These are phyloP conservation scores for Allomyces javanicus DNA, from an alignment of 192 early-diverging fungal genomes.

Conservation along the genomic window DNA sequence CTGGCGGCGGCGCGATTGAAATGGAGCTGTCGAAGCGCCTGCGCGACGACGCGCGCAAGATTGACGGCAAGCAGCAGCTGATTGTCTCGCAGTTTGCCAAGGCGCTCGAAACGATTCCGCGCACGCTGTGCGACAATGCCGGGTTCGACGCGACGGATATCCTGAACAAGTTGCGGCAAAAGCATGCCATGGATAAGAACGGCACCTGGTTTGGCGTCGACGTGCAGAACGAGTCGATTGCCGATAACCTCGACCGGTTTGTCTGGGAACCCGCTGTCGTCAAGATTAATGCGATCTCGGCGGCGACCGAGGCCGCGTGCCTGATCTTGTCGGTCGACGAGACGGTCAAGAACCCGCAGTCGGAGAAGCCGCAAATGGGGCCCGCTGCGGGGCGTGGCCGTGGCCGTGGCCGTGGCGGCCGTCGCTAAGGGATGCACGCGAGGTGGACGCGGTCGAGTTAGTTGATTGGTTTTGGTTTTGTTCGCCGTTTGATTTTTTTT, in stretches of 20 bases:
- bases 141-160: constrained; percentile 98
- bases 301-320: constrained; percentile 89
- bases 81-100: constrained; percentile 85
- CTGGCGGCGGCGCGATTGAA: constrained; percentile 94
- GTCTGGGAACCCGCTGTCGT: constrained; percentile 98
- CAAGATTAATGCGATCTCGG: constrained; percentile 87
- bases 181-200: constrained; percentile 53
- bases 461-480: too few species aligned
- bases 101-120: constrained; percentile 92
- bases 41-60: constrained; percentile 72
- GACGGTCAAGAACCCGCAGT: constrained; percentile 80
- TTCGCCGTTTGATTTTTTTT: too few species aligned
- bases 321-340: constrained; percentile 92
- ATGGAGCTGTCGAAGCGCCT: constrained; percentile 95
- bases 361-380: constrained; percentile 49
- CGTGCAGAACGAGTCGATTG: constrained; percentile 64
- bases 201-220: constrained; percentile 84
- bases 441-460: too few species aligned
- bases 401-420: constrained; percentile 25
- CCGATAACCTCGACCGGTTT: constrained; percentile 78
- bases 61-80: constrained; percentile 98
- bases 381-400: constrained; percentile 24
- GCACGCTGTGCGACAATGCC: constrained; percentile 94
- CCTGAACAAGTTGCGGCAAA: constrained; percentile 86
- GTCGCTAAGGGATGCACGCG: constrained; percentile 6